phyloP scores from a whole-genome alignment of 768 basidiomycete species.

The Mycena latifolia region DNA sequence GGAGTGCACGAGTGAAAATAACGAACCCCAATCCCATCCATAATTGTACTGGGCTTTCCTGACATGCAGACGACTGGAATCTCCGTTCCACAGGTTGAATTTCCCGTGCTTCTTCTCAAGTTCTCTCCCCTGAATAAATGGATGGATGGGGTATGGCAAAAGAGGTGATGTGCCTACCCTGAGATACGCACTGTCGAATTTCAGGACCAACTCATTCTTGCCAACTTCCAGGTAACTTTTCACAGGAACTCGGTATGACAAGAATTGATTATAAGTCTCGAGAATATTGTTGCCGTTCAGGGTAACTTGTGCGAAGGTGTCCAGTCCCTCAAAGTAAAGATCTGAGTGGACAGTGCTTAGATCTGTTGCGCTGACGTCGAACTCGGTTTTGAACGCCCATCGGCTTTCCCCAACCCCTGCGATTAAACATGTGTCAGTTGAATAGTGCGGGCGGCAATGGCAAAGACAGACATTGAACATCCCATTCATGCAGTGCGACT shows the following conservation, averaged over 20 bases:
- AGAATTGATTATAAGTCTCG: constrained; percentile 88
- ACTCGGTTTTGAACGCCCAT: constrained; percentile 85
- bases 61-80: constrained; percentile 89
- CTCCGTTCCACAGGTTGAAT: constrained; percentile 87
- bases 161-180: constrained; percentile 54
- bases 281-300: constrained; percentile 84
- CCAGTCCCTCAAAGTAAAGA: constrained; percentile 91
- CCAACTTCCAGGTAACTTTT: constrained; percentile 67
- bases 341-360: constrained; percentile 66
- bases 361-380: constrained; percentile 64
- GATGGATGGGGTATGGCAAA: background rate
- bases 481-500: constrained; percentile 87
- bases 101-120: constrained; percentile 77
- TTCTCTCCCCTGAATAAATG: constrained; percentile 68
- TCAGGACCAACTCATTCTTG: constrained; percentile 74
- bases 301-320: constrained; percentile 83
- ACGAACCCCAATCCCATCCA: constrained; percentile 90
- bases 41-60: constrained; percentile 96
- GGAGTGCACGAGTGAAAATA: background rate
- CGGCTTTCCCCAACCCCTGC: constrained; percentile 90
- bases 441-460: background rate
- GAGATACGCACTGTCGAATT: constrained; percentile 82
- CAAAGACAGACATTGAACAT: constrained; percentile 83
- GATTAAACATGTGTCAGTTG: background rate
- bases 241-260: constrained; percentile 74